A percentile compares a stretch with the other conserved stretches of the same genome.
Evolutionary conservation across 2,329 filamentous ascomycete species (phyloP).

Genomic region (Sclerotinia minor): DNA sequence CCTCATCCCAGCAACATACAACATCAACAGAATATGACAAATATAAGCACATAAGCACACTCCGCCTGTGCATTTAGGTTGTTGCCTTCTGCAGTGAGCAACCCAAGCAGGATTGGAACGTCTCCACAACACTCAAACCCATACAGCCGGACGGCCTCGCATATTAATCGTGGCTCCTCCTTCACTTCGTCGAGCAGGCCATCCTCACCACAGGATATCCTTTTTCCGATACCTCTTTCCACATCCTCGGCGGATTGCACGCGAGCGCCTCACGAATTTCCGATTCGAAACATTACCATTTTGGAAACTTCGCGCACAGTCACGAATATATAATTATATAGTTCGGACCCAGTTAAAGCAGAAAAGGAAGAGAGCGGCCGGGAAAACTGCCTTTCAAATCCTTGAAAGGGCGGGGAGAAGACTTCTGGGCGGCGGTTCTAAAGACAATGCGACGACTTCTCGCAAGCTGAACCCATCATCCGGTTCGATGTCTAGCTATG

Average conservation of each 20-base stretch:
- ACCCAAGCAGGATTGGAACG: constrained; percentile 5
- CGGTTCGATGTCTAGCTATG: constrained; percentile 41
- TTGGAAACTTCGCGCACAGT: constrained; percentile 70
- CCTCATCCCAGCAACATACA: neutral
- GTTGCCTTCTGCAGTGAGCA: neutral
- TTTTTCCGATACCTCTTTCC: constrained; percentile 32
- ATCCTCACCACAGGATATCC: constrained; percentile 15
- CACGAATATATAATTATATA: constrained; percentile 73
- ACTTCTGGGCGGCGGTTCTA: constrained; percentile 41
- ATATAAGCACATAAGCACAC: constrained; percentile 4
- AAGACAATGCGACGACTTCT: constrained; percentile 43
- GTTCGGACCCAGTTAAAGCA: constrained; percentile 62
- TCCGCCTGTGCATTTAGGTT: neutral
- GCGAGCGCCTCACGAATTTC: constrained; percentile 49
- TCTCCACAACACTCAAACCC: neutral
- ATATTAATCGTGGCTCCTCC: constrained; percentile 25
- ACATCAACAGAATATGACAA: neutral
- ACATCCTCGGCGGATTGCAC: constrained; percentile 21
- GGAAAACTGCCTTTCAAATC: constrained; percentile 38
- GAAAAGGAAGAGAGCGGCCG: constrained; percentile 46
- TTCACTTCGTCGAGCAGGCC: constrained; percentile 29
- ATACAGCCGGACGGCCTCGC: constrained; percentile 8
- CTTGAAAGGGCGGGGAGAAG: constrained; percentile 36
- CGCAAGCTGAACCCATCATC: constrained; percentile 38
- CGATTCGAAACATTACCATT: constrained; percentile 73